Evolutionary conservation across 163 green algal species (phyloP).

Genomic region (Chlamydomonas reinhardtii): DNA sequence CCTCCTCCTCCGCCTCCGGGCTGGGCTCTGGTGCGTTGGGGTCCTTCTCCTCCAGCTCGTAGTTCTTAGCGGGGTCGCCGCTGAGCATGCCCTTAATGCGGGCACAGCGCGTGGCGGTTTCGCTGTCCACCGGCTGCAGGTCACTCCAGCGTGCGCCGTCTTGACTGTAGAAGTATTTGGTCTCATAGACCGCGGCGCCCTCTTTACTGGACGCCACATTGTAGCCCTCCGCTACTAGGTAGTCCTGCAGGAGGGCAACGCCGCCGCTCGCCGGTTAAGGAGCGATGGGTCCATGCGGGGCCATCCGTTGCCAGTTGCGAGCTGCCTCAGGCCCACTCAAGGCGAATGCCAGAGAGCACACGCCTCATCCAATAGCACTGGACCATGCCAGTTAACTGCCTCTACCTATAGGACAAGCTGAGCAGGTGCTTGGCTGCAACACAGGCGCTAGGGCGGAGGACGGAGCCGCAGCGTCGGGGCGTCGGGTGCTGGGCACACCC

Average conservation of each 20-base stretch:
- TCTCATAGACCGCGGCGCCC: conserved; percentile 55
- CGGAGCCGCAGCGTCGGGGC: not conserved
- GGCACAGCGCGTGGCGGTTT: conserved; percentile 50
- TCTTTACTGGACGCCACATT: conserved; percentile 22
- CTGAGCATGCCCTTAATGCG: conserved; percentile 66
- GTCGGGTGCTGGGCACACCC: not conserved
- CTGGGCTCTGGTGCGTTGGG: conserved; percentile 46
- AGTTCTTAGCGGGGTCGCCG: conserved; percentile 71
- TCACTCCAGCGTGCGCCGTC: conserved; percentile 82
- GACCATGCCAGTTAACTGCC: too few relatives aligned
- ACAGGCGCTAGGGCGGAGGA: not conserved
- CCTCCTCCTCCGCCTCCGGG: conserved; percentile 49
- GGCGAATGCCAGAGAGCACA: not conserved
- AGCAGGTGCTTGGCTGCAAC: too few relatives aligned
- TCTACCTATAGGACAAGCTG: too few relatives aligned
- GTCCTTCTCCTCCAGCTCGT: conserved; percentile 55
- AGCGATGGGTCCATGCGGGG: too few relatives aligned
- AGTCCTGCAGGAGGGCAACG: conserved; percentile 66
- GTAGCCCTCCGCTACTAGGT: conserved; percentile 77
- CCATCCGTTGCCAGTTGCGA: too few relatives aligned
- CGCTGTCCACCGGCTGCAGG: conserved; percentile 64
- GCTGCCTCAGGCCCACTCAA: not conserved
- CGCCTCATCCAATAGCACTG: too few relatives aligned
- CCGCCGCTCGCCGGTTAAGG: not conserved
- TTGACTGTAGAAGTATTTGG: conserved; percentile 83